phyloP scores from a whole-genome alignment of 2,329 filamentous ascomycete species.

The Colletotrichum zoysiae region DNA sequence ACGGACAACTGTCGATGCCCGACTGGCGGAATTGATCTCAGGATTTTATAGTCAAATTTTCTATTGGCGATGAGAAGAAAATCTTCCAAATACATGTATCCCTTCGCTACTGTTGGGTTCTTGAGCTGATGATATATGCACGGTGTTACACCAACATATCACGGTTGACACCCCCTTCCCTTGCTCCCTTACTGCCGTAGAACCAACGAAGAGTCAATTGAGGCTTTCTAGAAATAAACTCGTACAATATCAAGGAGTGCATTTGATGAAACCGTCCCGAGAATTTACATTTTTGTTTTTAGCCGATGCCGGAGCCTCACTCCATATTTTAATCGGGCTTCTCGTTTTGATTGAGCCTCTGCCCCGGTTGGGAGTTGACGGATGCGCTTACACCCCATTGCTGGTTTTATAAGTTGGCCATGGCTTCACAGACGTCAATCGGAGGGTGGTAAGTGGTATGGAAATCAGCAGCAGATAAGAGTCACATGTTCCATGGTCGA shows the following conservation, averaged over 20 bases:
- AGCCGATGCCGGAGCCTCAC: not conserved
- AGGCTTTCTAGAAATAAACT: too few species aligned
- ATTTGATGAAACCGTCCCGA: accelerated
- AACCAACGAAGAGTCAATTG: not conserved
- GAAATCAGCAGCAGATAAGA: not conserved
- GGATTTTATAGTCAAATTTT: not conserved
- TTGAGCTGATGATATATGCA: not conserved
- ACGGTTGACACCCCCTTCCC: not conserved
- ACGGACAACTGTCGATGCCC: not conserved
- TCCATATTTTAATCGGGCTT: not conserved
- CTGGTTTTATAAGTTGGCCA: not conserved
- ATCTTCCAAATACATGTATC: not conserved
- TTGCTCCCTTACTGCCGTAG: not conserved
- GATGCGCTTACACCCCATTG: too few species aligned
- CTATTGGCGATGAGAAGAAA: not conserved
- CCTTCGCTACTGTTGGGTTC: not conserved
- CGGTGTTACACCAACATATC: not conserved
- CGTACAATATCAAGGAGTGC: not conserved
- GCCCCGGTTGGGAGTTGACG: too few species aligned
- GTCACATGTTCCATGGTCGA: not conserved
- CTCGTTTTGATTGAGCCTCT: too few species aligned
- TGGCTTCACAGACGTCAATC: not conserved
- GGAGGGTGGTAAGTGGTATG: not conserved
- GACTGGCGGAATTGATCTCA: not conserved
- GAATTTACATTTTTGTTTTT: not conserved